Conservation (phyloP, 352 stramenopile species). For the Globisporangium paroecandrum region DNA sequence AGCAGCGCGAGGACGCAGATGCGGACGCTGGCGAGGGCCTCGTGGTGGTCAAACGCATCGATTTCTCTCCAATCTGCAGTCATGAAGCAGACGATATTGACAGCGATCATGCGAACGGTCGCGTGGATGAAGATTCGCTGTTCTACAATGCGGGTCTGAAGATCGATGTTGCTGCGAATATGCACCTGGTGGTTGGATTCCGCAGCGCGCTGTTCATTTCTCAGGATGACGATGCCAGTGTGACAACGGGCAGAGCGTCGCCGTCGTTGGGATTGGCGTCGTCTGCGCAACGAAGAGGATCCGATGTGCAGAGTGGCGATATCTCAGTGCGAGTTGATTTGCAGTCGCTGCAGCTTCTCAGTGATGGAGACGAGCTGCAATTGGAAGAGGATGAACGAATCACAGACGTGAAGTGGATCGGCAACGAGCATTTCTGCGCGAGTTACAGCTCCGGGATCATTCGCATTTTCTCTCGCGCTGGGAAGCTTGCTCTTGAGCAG, state of each 20-base stretch:
- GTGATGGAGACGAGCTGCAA: conserved; percentile 22
- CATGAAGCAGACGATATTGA: neutral
- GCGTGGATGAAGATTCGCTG: conserved; percentile 24
- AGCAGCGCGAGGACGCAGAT: neutral
- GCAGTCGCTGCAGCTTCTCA: conserved; percentile 32
- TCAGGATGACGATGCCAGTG: conserved; percentile 11
- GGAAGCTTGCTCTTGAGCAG: conserved; percentile 59
- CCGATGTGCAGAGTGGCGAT: neutral
- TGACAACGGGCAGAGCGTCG: conserved; percentile 18
- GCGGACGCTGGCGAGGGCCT: conserved; percentile 20
- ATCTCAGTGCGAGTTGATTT: conserved; percentile 4
- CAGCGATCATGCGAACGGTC: neutral
- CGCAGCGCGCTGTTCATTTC: conserved; percentile 34
- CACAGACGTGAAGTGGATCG: conserved; percentile 68
- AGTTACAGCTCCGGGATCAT: conserved; percentile 61
- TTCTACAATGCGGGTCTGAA: conserved; percentile 41
- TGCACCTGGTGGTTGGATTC: conserved; percentile 45
- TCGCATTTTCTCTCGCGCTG: conserved; percentile 51
- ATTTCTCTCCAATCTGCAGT: conserved; percentile 22
- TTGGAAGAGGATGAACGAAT: conserved; percentile 46
- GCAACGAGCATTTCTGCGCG: conserved; percentile 43
- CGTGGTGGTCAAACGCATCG: conserved; percentile 23
- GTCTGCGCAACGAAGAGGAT: conserved; percentile 1
- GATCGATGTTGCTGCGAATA: conserved; percentile 50
- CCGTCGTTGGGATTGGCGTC: neutral